Base-by-base conservation (phyloP, 495 filamentous ascomycete genomes). In the Pyronema omphalodes region DNA sequence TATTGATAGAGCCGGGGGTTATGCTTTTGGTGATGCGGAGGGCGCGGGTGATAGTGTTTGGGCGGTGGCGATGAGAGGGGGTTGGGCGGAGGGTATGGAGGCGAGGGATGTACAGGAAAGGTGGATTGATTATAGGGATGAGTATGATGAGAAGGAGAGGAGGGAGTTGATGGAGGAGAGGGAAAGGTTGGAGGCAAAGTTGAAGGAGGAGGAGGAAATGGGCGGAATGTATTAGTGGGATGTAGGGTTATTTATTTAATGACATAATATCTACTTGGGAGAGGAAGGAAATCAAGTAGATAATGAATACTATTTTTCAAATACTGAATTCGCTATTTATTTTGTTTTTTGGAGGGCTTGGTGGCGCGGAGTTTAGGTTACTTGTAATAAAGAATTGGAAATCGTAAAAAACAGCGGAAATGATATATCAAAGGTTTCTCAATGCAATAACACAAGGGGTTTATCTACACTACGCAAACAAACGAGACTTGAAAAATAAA, bases 11-110 rank as follows among this genome's bases (percentile, higher is more conserved):
- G 88, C 91, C 0, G 79, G 84, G 3, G 91, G 91, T 0, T 96
- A 95, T 68, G 89, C 82, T 0, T 96, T 98, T 70, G 88, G 88
- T 0, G 75, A 82, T 7, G 83, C 85, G 2, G 87, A 94, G 66
- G 91, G 88, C 0, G 82, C 88, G 47, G 94, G 95, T 60, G 91
- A 98, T 66, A 83, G 78, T 23, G 74, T 96, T 14, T 98, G 91
- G 91, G 83, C 91, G 64, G 77, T 95, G 44, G 87, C 91, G 1
- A 88, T 95, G 74, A 78, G 88, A 17, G 62, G 62, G n/a, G 63
- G 63, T 6, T 66, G 63, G 63, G 58, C 55, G 8, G 86, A 94
- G 56, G 86, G 86, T 29, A 80, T 88, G 77, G 85, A 91, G 65
- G 76, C 84, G 3, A 71, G 76, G 45, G 91, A 98, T 68, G 78